phyloP scores from a whole-genome alignment of 2,329 filamentous ascomycete genomes.

The Zasmidium cellare region DNA sequence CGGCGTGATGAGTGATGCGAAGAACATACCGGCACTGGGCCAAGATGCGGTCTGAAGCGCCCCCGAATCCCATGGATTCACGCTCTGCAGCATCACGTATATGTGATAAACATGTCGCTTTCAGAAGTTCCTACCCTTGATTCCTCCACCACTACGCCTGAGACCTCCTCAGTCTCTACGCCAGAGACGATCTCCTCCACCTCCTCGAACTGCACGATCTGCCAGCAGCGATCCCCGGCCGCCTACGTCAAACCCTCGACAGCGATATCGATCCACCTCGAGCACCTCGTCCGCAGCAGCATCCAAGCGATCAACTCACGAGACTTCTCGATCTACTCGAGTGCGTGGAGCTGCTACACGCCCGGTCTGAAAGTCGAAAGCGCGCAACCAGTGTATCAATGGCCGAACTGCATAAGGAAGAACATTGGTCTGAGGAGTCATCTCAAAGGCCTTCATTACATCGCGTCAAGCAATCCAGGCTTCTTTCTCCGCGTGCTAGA shows the following conservation, averaged over 20 bases:
- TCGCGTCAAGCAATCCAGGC: not conserved
- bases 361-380: not conserved
- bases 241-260: not conserved
- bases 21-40: no score
- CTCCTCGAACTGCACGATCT: not conserved
- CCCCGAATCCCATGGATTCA: no score
- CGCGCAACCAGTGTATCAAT: not conserved
- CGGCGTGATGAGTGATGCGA: no score
- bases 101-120: no score
- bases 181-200: not conserved
- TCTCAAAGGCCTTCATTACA: not conserved
- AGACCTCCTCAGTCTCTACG: not conserved
- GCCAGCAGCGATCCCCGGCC: not conserved
- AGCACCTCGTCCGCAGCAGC: not conserved
- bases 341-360: not conserved
- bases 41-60: no score
- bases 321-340: not conserved
- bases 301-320: not conserved
- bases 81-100: no score
- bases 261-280: not conserved
- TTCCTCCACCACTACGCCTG: no score
- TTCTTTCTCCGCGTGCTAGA: not conserved
- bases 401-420: not conserved
- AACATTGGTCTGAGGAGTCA: not conserved
- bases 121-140: no score